Evolutionary conservation across 208 protist genomes (phyloP).

Genomic region (Trypanosoma boissoni): DNA sequence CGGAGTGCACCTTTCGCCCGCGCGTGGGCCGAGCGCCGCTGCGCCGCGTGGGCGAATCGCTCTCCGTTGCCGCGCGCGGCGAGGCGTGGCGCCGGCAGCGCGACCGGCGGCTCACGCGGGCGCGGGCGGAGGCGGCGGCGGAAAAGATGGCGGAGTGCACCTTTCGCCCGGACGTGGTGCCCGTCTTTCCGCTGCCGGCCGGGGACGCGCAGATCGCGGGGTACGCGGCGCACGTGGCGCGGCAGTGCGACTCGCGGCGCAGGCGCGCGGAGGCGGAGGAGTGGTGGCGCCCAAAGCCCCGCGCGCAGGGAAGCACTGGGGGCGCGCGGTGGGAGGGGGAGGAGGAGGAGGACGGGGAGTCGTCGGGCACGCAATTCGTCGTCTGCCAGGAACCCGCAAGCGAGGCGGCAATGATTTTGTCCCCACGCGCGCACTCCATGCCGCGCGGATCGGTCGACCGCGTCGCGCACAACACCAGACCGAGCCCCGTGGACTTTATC

Average conservation of each 20-base stretch:
- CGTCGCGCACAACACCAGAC: too few species aligned
- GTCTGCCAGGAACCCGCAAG: slow-evolving; percentile 11
- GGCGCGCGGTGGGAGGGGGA: slow-evolving; percentile 8
- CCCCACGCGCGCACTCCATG: too few species aligned
- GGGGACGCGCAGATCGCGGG: slow-evolving; percentile 27
- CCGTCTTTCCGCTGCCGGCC: slow-evolving; percentile 44
- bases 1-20: slow-evolving; percentile 51
- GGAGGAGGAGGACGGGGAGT: background rate
- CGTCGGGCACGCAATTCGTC: slow-evolving; percentile 11
- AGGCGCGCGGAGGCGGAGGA: slow-evolving; percentile 44
- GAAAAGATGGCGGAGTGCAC: slow-evolving; percentile 43
- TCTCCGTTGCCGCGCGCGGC: slow-evolving; percentile 47
- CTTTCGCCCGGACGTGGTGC: slow-evolving; percentile 57
- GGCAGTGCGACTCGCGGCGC: slow-evolving; percentile 54
- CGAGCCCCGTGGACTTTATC: slow-evolving; percentile 28
- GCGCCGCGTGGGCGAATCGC: slow-evolving; percentile 22
- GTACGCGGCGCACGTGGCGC: slow-evolving; percentile 47
- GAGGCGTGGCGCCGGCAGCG: slow-evolving; percentile 28
- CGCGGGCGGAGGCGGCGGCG: slow-evolving; percentile 38
- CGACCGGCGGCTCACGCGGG: slow-evolving; percentile 45
- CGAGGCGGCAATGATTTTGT: too few species aligned
- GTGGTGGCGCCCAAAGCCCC: slow-evolving; percentile 48
- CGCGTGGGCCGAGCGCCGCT: slow-evolving; percentile 41
- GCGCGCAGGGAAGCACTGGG: too few species aligned
- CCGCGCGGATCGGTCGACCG: too few species aligned